Evolutionary conservation across 1,284 basidiomycete genomes (phyloP).

Genomic region (Ceratobasidium sp.): DNA sequence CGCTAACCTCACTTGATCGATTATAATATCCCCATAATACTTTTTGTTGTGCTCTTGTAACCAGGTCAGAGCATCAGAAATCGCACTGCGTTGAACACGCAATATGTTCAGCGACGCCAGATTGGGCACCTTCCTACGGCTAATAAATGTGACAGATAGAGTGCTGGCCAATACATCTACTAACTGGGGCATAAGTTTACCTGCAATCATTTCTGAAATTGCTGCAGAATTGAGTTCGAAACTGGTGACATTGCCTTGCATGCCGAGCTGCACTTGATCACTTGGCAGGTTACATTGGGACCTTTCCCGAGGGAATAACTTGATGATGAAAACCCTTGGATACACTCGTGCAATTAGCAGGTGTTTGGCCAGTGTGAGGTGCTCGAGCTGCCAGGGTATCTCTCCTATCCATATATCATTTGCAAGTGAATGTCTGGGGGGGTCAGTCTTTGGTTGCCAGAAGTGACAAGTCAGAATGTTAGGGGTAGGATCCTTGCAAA

Average conservation of each 20-base stretch:
- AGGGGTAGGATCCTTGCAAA: not conserved
- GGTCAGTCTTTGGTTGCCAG: not conserved
- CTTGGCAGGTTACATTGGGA: slow-evolving; percentile 47
- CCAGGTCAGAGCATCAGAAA: slow-evolving; percentile 50
- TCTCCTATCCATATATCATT: slow-evolving; percentile 57
- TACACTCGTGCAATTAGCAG: slow-evolving; percentile 52
- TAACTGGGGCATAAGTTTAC: slow-evolving; percentile 54
- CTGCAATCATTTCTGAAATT: slow-evolving; percentile 53
- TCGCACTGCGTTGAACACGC: slow-evolving; percentile 50
- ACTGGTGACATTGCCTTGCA: slow-evolving; percentile 56
- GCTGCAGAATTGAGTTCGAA: slow-evolving; percentile 52
- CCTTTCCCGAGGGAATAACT: slow-evolving; percentile 53
- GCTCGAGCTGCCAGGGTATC: slow-evolving; percentile 51
- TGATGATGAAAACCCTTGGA: slow-evolving; percentile 54
- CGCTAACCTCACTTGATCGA: not conserved
- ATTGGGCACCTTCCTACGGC: slow-evolving; percentile 52
- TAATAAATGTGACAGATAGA: slow-evolving; percentile 56
- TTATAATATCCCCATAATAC: slow-evolving; percentile 25
- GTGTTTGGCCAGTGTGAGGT: slow-evolving; percentile 53
- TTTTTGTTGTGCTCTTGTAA: slow-evolving; percentile 41
- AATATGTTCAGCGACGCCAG: slow-evolving; percentile 51
- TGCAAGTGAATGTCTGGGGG: slow-evolving; percentile 52
- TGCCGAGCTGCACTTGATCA: slow-evolving; percentile 51
- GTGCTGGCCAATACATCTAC: slow-evolving; percentile 53
- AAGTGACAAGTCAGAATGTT: not conserved